Evolutionary conservation across 768 basidiomycete species (phyloP).

Genomic region (Gautieria morchelliformis): DNA sequence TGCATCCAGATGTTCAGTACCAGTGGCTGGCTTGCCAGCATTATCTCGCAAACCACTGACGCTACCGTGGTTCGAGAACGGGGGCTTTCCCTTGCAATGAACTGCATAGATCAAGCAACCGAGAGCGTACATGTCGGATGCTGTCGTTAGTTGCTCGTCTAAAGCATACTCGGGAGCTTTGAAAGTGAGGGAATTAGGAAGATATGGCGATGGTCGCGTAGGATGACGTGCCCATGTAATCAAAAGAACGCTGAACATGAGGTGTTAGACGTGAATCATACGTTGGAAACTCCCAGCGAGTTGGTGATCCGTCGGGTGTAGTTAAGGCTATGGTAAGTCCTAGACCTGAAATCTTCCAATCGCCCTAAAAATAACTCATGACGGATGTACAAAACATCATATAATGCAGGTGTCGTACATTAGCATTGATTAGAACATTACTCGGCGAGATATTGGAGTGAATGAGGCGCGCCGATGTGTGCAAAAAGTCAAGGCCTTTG

Average conservation of each 20-base stretch:
- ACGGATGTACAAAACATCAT: not conserved
- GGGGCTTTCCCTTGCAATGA: slow-evolving; percentile 78
- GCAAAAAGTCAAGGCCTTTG: slow-evolving; percentile 84
- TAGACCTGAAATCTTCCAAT: slow-evolving; percentile 94
- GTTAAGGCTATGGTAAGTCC: slow-evolving; percentile 76
- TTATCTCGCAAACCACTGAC: slow-evolving; percentile 62
- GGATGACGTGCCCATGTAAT: slow-evolving; percentile 74
- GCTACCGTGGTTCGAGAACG: slow-evolving; percentile 78
- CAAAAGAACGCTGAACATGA: slow-evolving; percentile 85
- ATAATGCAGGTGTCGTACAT: slow-evolving; percentile 34
- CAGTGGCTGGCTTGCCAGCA: slow-evolving; percentile 50
- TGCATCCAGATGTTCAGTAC: slow-evolving; percentile 54
- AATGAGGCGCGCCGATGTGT: slow-evolving; percentile 83
- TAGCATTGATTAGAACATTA: slow-evolving; percentile 79
- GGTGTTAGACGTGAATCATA: slow-evolving; percentile 72
- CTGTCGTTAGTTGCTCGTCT: slow-evolving; percentile 77
- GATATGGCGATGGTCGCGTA: not conserved
- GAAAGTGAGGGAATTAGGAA: not conserved
- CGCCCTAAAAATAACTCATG: slow-evolving; percentile 48
- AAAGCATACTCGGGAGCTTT: slow-evolving; percentile 90
- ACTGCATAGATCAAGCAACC: slow-evolving; percentile 89
- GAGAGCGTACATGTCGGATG: slow-evolving; percentile 89
- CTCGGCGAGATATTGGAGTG: slow-evolving; percentile 88
- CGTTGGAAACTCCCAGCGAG: slow-evolving; percentile 86
- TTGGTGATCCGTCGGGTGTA: slow-evolving; percentile 55